A percentile compares a stretch with the other conserved stretches of the same genome.
Conservation (phyloP, 1,139 yeast genomes). For the Saccharomyces hybrid region DNA sequence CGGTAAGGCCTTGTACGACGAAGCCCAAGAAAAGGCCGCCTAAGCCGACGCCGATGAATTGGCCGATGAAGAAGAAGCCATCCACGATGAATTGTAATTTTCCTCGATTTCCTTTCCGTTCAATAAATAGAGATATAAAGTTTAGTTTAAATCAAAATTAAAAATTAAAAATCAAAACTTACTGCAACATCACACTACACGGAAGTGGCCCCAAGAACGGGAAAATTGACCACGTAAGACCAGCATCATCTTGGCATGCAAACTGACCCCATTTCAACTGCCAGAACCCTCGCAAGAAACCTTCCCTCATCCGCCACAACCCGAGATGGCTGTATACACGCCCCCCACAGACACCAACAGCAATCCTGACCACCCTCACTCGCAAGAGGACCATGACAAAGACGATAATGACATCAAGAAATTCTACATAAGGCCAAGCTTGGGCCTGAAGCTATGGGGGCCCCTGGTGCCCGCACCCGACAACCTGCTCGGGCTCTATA, state of each 20-base stretch:
- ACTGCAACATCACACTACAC: neutral
- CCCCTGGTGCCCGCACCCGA: slow-evolving; percentile 62
- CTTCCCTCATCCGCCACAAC: neutral
- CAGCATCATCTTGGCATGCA: no score
- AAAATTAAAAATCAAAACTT: no score
- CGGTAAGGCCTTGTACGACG: slow-evolving; percentile 37
- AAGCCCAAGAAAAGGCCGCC: slow-evolving; percentile 31
- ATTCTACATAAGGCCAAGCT: slow-evolving; percentile 40
- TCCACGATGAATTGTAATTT: slow-evolving; percentile 22
- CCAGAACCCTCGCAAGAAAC: neutral
- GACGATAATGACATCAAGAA: slow-evolving; percentile 13
- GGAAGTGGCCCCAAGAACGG: neutral
- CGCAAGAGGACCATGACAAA: slow-evolving; percentile 8
- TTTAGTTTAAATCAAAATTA: neutral
- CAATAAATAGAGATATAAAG: neutral
- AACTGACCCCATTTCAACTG: neutral
- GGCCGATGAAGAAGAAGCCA: slow-evolving; percentile 20
- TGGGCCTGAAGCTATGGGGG: slow-evolving; percentile 54
- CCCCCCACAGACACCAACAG: neutral
- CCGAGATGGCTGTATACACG: neutral
- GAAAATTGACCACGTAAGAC: neutral
- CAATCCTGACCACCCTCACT: slow-evolving; percentile 6
- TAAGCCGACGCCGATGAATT: slow-evolving; percentile 18
- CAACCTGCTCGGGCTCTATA: slow-evolving; percentile 44
- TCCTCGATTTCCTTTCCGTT: neutral